A percentile compares a stretch with the other conserved stretches of the same genome.
Evolutionary conservation across 805 yeast genomes (phyloP).

Genomic region (Nakazawaea populi): DNA sequence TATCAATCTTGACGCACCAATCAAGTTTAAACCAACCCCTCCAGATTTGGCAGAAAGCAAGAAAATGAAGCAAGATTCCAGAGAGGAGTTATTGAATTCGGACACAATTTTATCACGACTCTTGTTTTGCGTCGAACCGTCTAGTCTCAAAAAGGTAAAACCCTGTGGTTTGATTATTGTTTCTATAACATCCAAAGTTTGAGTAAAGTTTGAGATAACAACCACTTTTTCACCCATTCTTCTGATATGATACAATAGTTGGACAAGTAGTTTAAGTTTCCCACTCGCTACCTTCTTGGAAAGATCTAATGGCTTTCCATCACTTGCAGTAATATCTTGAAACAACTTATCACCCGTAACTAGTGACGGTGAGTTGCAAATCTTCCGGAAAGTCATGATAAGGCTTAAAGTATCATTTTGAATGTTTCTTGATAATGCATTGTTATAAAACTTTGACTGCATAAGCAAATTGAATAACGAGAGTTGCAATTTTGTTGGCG

Average conservation of each 20-base stretch:
- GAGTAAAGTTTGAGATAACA: constrained; percentile 81
- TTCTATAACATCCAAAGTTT: constrained; percentile 76
- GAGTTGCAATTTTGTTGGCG: constrained; percentile 62
- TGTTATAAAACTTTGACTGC: constrained; percentile 28
- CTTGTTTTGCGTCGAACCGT: constrained; percentile 75
- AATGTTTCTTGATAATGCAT: constrained; percentile 23
- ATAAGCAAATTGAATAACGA: constrained; percentile 47
- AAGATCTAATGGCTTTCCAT: constrained; percentile 23
- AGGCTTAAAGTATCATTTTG: constrained; percentile 50
- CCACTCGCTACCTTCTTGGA: constrained; percentile 40
- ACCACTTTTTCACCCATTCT: constrained; percentile 65
- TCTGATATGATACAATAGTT: constrained; percentile 46
- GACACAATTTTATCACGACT: constrained; percentile 61
- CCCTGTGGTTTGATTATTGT: constrained; percentile 41
- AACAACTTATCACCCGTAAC: constrained; percentile 44
- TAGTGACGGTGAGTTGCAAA: constrained; percentile 78
- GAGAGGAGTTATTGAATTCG: constrained; percentile 51
- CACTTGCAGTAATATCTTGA: constrained; percentile 18
- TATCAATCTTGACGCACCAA: constrained; percentile 84
- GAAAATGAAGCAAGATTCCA: constrained; percentile 49
- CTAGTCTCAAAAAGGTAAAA: constrained; percentile 57
- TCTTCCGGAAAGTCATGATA: constrained; percentile 70
- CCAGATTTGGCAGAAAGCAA: constrained; percentile 87
- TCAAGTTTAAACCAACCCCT: constrained; percentile 84
- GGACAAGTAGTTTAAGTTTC: constrained; percentile 56